A percentile compares a stretch with the other conserved stretches of the same genome.
Evolutionary conservation across 2,329 filamentous ascomycete genomes (phyloP).

Genomic region (Nigrospora sphaerica): DNA sequence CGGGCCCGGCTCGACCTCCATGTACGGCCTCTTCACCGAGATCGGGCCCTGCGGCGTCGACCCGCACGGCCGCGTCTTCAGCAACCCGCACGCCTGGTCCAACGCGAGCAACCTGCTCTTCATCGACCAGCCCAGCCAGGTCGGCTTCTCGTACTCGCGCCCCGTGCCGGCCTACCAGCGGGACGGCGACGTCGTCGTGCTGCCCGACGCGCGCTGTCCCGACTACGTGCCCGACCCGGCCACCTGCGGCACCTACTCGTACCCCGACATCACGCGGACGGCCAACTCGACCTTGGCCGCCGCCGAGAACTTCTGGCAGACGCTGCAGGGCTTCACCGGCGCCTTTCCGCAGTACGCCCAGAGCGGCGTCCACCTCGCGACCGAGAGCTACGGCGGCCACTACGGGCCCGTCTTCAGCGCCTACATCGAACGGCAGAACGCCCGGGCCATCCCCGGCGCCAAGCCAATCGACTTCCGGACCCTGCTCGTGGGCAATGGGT

Average conservation of each 20-base stretch:
- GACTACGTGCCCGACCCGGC: slow-evolving; percentile 34
- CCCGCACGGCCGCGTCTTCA: slow-evolving; percentile 30
- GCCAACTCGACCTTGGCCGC: slow-evolving; percentile 44
- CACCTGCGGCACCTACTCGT: slow-evolving; percentile 48
- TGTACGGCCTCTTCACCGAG: slow-evolving; percentile 49
- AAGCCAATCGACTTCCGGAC: slow-evolving; percentile 40
- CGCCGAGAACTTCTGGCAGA: slow-evolving; percentile 54
- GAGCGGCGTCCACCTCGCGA: slow-evolving; percentile 45
- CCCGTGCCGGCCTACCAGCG: slow-evolving; percentile 20
- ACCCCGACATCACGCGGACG: slow-evolving; percentile 39
- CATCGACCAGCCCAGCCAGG: slow-evolving; percentile 53
- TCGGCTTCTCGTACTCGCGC: slow-evolving; percentile 44
- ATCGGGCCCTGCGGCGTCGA: slow-evolving; percentile 31
- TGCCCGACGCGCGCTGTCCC: slow-evolving; percentile 39
- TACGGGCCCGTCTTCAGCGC: slow-evolving; percentile 48
- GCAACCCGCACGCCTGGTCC: slow-evolving; percentile 55
- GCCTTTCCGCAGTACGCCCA: slow-evolving; percentile 46
- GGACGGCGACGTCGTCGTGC: slow-evolving; percentile 26
- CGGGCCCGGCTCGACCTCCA: slow-evolving; percentile 42
- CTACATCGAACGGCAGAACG: slow-evolving; percentile 40
- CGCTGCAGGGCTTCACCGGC: slow-evolving; percentile 55
- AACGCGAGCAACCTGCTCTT: slow-evolving; percentile 54
- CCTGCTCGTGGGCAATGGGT: slow-evolving; percentile 51
- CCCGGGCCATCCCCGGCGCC: slow-evolving; percentile 31
- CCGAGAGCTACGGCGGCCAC: slow-evolving; percentile 51